Base-by-base conservation (phyloP, 2,329 filamentous ascomycete species). In the Beauveria rudraprayagi region DNA sequence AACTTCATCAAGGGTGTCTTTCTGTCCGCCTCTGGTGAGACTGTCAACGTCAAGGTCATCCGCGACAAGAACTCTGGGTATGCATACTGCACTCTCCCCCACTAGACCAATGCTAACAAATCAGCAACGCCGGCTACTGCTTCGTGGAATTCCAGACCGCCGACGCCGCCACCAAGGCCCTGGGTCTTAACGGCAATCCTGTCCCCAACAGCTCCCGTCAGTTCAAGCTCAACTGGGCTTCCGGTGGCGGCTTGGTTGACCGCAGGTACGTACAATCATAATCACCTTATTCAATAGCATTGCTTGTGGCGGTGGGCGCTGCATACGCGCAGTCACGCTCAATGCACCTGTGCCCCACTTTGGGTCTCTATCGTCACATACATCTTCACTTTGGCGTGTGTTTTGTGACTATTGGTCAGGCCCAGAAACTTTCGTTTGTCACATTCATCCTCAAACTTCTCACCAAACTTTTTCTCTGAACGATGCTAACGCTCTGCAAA, bases 181-280 rank as follows among this genome's bases (percentile, higher is more conserved):
- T 99, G n/a, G 81, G 82, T 52, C 82, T 97, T 55, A 97, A 96
- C 73, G 93, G 94, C 55, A 88, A 86, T 61, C 80, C 90, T 53
- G 96, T 99, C 67, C 92, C 93, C 51, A 97, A 97, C 83, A 96
- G 92, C 64, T 89, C 89, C 69, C 91, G 94, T 48, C 88, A 91
- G 54, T 99, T 99, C 84, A 97, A 97, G 83, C 86, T 99, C 63
- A 99, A 99, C 84, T 99, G 94, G 94, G 94, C 94, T 67, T 96
- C 92, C 66, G 94, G 94, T 67, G 94, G 94, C 71, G 94, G 94
- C 62, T 84, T 99, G 47, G 91, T 95, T 67, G 94, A 99, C 76
- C 89, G 94, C 74, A 90, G 91, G 90, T 91, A 79, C 72, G 84
- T 74, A 40, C 47, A 46, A 47, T 44, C 5, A 26, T 34, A 16